phyloP scores from a whole-genome alignment of 2,329 filamentous ascomycete genomes.

The Colletotrichum magnum region DNA sequence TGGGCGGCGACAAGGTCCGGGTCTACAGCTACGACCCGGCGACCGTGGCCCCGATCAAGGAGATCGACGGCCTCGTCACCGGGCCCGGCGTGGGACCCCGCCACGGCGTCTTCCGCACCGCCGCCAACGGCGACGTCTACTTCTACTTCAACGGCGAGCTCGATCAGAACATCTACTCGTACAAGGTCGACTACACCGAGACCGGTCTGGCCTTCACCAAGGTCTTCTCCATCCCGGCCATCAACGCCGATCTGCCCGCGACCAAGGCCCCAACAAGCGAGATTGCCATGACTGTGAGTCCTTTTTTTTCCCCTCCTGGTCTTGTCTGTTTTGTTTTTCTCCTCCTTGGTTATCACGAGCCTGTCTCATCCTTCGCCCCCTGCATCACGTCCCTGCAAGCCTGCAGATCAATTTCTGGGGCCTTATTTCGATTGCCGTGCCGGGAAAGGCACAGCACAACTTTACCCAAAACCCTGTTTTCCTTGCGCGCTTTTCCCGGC shows the following conservation, averaged over 20 bases:
- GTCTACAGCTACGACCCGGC: conserved; percentile 38
- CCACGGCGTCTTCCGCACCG: conserved; percentile 42
- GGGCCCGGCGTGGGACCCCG: conserved; percentile 41
- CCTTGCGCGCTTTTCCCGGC: not conserved
- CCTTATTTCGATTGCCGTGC: conserved; percentile 13
- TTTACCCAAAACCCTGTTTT: not conserved
- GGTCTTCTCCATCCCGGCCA: conserved; percentile 40
- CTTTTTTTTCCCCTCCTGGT: not conserved
- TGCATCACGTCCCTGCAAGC: conserved; percentile 8
- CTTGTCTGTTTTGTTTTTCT: not conserved
- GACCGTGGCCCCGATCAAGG: conserved; percentile 39
- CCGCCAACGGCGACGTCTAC: conserved; percentile 39
- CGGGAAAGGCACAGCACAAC: not conserved
- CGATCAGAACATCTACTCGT: conserved; percentile 43
- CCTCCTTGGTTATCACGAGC: too few relatives aligned
- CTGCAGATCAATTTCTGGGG: conserved; percentile 22
- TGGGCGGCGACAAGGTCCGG: conserved; percentile 39
- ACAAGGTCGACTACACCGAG: conserved; percentile 41
- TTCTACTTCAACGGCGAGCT: conserved; percentile 44
- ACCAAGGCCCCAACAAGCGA: conserved; percentile 42
- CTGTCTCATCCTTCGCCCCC: not conserved
- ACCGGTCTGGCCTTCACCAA: conserved; percentile 43
- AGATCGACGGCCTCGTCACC: conserved; percentile 38
- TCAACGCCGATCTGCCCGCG: conserved; percentile 35
- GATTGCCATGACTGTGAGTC: conserved; percentile 42